phyloP scores from a whole-genome alignment of 2,329 filamentous ascomycete species.

The Teratosphaeria epicoccoides region DNA sequence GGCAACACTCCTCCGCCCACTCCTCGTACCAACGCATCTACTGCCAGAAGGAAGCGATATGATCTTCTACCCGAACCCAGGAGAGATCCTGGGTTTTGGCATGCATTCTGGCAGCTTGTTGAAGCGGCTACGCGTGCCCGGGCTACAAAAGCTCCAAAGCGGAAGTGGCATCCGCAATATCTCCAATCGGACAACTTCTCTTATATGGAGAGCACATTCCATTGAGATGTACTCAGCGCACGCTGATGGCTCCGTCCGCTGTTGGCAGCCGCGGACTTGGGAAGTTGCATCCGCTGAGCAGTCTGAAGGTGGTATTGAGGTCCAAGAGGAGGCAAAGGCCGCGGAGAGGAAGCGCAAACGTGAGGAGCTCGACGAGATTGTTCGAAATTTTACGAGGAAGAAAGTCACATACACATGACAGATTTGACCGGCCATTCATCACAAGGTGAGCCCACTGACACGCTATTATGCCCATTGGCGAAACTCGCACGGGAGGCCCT shows the following conservation, averaged over 20 bases:
- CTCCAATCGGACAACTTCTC: slow-evolving; percentile 54
- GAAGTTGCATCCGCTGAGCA: slow-evolving; percentile 35
- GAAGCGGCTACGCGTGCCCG: slow-evolving; percentile 58
- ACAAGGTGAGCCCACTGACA: no score
- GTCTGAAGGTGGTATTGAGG: slow-evolving; percentile 30
- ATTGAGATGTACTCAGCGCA: slow-evolving; percentile 75
- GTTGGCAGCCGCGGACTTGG: slow-evolving; percentile 58
- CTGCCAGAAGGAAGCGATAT: slow-evolving; percentile 50
- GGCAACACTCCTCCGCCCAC: slow-evolving; percentile 30
- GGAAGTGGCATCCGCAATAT: slow-evolving; percentile 19
- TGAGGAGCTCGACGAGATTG: slow-evolving; percentile 69
- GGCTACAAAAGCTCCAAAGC: slow-evolving; percentile 7
- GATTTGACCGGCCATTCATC: no score
- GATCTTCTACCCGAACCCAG: slow-evolving; percentile 67
- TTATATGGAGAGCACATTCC: slow-evolving; percentile 63
- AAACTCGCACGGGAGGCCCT: no score
- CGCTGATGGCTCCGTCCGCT: slow-evolving; percentile 69
- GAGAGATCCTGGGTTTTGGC: slow-evolving; percentile 68
- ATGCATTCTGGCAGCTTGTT: slow-evolving; percentile 66
- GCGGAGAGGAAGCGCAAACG: slow-evolving; percentile 57
- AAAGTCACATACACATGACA: slow-evolving; percentile 29
- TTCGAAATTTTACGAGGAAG: slow-evolving; percentile 62
- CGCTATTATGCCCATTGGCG: no score
- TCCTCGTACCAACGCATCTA: slow-evolving; percentile 50
- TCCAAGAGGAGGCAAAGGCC: slow-evolving; percentile 30